Evolutionary conservation across 129 eudicot species (phyloP).

Genomic region (Flaveria sonorensis): DNA sequence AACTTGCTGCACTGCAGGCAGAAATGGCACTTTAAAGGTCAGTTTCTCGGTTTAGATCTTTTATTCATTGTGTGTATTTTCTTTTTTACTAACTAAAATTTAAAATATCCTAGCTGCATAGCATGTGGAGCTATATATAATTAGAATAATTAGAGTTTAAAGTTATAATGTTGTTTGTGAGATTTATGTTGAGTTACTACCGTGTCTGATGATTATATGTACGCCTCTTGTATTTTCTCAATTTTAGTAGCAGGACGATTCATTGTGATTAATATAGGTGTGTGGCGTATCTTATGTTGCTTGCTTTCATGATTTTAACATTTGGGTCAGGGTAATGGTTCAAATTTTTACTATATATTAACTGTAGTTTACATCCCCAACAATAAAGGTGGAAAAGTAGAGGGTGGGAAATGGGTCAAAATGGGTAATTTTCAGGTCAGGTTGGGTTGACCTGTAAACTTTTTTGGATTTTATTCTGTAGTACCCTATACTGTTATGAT

Average conservation of each 20-base stretch:
- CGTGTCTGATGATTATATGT: neutral
- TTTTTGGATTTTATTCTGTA: neutral
- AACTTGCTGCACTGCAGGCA: constrained; percentile 57
- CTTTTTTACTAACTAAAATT: neutral
- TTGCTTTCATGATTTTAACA: too few relatives aligned
- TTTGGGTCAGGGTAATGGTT: too few relatives aligned
- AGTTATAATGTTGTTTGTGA: neutral
- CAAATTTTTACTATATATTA: too few relatives aligned
- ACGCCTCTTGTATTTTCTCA: neutral
- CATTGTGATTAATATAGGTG: too few relatives aligned
- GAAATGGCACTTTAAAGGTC: constrained; percentile 60
- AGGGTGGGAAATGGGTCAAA: neutral
- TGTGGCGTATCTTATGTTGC: too few relatives aligned
- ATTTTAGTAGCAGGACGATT: neutral
- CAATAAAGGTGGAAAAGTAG: too few relatives aligned
- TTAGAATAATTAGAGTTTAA: neutral
- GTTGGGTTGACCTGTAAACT: neutral
- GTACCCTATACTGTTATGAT: neutral
- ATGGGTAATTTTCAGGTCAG: neutral
- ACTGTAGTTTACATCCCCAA: too few relatives aligned
- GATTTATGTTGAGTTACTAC: neutral
- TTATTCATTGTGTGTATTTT: neutral
- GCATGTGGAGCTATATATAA: neutral
- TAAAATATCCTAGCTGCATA: constrained; percentile 8
- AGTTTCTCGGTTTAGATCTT: neutral